Evolutionary conservation across 2,329 filamentous ascomycete species (phyloP), one percentile per base, ranked within the genome.

Genomic region (Clonostachys chloroleuca): DNA sequence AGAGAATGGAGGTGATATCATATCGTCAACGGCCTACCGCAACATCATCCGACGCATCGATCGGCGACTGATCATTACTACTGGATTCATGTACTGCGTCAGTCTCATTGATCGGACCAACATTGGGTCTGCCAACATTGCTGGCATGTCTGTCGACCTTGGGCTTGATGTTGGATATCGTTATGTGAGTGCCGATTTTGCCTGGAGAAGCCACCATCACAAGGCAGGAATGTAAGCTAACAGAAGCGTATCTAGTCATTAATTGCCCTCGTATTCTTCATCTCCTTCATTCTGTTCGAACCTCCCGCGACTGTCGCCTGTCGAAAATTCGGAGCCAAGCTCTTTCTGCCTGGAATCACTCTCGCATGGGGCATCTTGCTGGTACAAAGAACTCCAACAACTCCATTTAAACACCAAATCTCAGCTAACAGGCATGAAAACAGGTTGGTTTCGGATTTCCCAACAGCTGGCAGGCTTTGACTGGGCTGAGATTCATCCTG

Each of bases 41-140:
- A 77, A 68, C 41, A 88, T 94, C 56, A 81, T 91, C 39, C 74
- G 77, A 47, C 80, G 81, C 12, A 73, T 94, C 54, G 89, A 95
- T 63, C 69, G 73, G 34, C 79, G 83, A 3, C 69, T 87, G 5
- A 78, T 87, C 40, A 59, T 76, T 4, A 83, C 77, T 2, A 78
- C 81, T 6, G 84, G 84, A 16, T 59, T 76, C 53, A 77, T 90
- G 68, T 92, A 92, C 64, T 89, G 85, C 60, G 75, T 89, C 56
- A 86, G 80, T 53, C 81, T 80, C 48, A 67, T 83, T 5, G 79
- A 83, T 52, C 62, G 75, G 8, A 74, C 74, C 6, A 83, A 82
- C 54, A 61, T 61, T 8, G 59, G 59, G 4, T 79, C 79, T 59
- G 75, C 78, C 5, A 80, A 78, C 60, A 75, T 80, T 6, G 58